Evolutionary conservation across 257 asterid species (phyloP).

Genomic region (Cynanchum wilfordii): DNA sequence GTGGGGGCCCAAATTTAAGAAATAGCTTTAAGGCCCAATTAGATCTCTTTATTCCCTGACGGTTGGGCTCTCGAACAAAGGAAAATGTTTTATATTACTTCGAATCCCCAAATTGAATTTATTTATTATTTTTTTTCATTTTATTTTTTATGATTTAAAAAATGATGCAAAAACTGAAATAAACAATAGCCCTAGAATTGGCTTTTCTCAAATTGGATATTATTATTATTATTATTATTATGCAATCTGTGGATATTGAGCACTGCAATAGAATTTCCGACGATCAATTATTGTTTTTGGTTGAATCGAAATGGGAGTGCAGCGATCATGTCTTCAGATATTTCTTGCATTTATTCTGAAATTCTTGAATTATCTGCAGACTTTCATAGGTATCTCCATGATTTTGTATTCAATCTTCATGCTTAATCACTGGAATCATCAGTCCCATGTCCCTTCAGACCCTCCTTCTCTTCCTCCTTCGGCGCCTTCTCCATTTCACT

Average conservation of each 20-base stretch:
- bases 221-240: neutral
- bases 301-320: constrained; percentile 39
- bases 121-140: no score
- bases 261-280: neutral
- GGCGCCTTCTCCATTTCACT: neutral
- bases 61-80: neutral
- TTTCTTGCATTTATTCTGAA: constrained; percentile 57
- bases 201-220: neutral
- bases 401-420: constrained; percentile 51
- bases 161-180: neutral
- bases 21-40: no score
- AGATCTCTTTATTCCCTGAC: neutral
- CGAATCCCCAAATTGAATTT: neutral
- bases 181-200: neutral
- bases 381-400: constrained; percentile 60
- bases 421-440: constrained; percentile 63
- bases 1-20: no score
- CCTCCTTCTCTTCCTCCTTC: constrained; percentile 26
- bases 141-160: no score
- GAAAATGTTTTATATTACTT: neutral
- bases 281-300: neutral
- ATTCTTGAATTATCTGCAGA: constrained; percentile 65
- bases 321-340: constrained; percentile 47
- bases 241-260: neutral
- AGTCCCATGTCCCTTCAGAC: constrained; percentile 6